Evolutionary conservation across 2,329 filamentous ascomycete genomes (phyloP).

Genomic region (Colletotrichum australisinense): DNA sequence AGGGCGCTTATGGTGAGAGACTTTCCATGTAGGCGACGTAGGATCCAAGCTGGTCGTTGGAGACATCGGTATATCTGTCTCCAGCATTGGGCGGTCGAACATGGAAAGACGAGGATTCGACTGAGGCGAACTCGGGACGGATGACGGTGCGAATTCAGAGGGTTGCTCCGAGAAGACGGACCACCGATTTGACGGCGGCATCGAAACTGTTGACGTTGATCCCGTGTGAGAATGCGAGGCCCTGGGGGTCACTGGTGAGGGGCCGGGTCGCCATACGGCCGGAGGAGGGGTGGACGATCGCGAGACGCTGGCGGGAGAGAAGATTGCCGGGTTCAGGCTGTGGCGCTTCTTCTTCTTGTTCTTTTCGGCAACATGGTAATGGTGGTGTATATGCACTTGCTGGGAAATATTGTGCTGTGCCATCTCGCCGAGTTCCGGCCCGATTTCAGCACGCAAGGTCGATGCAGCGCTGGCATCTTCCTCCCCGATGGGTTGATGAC

Average conservation of each 20-base stretch:
- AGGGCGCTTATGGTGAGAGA: conserved; percentile 63
- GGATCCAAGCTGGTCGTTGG: conserved; percentile 83
- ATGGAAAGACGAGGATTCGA: conserved; percentile 80
- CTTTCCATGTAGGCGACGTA: conserved; percentile 68
- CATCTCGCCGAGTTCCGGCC: conserved; percentile 44
- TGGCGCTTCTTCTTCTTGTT: conserved; percentile 80
- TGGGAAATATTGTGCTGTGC: conserved; percentile 63
- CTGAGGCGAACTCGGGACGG: conserved; percentile 83
- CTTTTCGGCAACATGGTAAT: conserved; percentile 81
- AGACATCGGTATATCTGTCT: conserved; percentile 81
- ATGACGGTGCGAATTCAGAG: conserved; percentile 76
- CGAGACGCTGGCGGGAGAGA: conserved; percentile 64
- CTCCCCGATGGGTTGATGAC: conserved; percentile 77
- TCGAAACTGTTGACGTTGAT: conserved; percentile 60
- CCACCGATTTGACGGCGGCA: conserved; percentile 67
- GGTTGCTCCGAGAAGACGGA: conserved; percentile 70
- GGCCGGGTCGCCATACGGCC: conserved; percentile 50
- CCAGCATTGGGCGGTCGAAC: conserved; percentile 78
- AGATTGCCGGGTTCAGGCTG: conserved; percentile 68
- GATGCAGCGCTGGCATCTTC: conserved; percentile 54
- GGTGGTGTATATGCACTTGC: conserved; percentile 92
- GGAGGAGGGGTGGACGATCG: conserved; percentile 55
- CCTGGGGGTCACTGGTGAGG: conserved; percentile 52
- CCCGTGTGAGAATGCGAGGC: conserved; percentile 58
- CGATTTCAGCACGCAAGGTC: conserved; percentile 79